phyloP scores from a whole-genome alignment of 345 rosid species.

The Salix suchowensis region DNA sequence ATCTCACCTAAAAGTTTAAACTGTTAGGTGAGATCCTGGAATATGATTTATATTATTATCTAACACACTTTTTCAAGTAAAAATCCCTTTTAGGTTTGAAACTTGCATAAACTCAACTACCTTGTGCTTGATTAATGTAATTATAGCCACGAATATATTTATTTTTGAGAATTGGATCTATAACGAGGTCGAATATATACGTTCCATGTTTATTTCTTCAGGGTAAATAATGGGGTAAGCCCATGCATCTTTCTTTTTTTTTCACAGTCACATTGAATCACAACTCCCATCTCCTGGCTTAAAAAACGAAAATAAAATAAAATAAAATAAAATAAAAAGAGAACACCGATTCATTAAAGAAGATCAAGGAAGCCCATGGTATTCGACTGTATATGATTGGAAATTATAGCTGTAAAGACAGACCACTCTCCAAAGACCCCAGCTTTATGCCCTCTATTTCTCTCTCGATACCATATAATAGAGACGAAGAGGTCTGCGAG shows the following conservation, averaged over 20 bases:
- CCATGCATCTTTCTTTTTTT: background rate
- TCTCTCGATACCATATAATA: background rate
- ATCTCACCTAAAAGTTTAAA: too few relatives aligned
- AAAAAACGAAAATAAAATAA: background rate
- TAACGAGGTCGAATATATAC: background rate
- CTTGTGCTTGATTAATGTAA: background rate
- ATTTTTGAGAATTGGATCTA: background rate
- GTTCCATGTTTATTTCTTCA: background rate
- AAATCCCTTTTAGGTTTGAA: too few relatives aligned
- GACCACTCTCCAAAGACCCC: conserved; percentile 13
- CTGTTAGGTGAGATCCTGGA: too few relatives aligned
- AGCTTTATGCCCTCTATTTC: background rate
- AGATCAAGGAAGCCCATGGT: conserved; percentile 28
- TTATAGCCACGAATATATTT: background rate
- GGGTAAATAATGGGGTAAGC: conserved; percentile 1
- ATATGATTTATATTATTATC: too few relatives aligned
- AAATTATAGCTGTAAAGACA: conserved; percentile 1
- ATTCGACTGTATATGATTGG: conserved; percentile 18
- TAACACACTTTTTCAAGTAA: too few relatives aligned
- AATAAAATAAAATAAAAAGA: background rate
- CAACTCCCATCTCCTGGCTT: conserved; percentile 8
- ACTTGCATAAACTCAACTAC: too few relatives aligned
- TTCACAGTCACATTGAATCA: background rate
- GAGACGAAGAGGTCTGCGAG: conserved; percentile 17
- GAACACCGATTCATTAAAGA: conserved; percentile 17